A percentile compares a stretch with the other conserved stretches of the same genome.
phyloP scores from a whole-genome alignment of 2,329 filamentous ascomycete species.

The Hirsutella thompsonii region DNA sequence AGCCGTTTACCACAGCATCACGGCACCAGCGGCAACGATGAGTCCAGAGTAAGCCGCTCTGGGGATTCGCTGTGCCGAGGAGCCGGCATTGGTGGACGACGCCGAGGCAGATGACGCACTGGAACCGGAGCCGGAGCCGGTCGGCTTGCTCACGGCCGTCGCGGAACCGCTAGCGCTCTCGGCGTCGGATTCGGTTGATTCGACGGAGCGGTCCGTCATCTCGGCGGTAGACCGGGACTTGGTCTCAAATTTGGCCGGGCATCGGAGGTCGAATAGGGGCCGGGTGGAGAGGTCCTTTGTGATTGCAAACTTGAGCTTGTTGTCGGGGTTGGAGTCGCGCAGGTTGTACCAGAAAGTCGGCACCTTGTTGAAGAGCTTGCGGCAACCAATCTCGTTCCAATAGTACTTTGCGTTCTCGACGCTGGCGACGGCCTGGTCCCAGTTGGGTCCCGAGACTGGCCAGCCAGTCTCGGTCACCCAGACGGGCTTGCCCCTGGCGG shows the following conservation, averaged over 20 bases:
- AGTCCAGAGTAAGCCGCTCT: background rate
- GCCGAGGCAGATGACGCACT: conserved; percentile 1
- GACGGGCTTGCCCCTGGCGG: conserved; percentile 38
- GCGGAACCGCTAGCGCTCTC: conserved; percentile 1
- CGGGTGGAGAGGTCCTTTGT: conserved; percentile 38
- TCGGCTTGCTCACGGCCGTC: conserved; percentile 1
- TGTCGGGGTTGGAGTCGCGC: conserved; percentile 47
- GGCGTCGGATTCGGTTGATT: conserved; percentile 1
- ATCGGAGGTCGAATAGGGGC: conserved; percentile 39
- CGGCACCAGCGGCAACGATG: background rate
- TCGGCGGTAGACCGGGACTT: conserved; percentile 9
- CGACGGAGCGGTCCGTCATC: background rate
- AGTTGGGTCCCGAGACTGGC: conserved; percentile 41
- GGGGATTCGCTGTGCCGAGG: background rate
- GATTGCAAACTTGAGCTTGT: conserved; percentile 44
- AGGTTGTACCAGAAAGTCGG: conserved; percentile 51
- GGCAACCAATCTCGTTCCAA: conserved; percentile 50
- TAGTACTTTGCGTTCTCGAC: conserved; percentile 48
- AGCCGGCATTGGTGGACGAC: conserved; percentile 1
- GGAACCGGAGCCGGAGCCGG: background rate
- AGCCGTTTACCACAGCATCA: background rate
- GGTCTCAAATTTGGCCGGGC: conserved; percentile 29
- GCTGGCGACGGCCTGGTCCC: conserved; percentile 41
- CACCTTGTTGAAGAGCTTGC: conserved; percentile 38
- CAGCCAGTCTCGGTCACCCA: conserved; percentile 56